phyloP scores from a whole-genome alignment of 495 filamentous ascomycete species.

The Penicillium taxi region DNA sequence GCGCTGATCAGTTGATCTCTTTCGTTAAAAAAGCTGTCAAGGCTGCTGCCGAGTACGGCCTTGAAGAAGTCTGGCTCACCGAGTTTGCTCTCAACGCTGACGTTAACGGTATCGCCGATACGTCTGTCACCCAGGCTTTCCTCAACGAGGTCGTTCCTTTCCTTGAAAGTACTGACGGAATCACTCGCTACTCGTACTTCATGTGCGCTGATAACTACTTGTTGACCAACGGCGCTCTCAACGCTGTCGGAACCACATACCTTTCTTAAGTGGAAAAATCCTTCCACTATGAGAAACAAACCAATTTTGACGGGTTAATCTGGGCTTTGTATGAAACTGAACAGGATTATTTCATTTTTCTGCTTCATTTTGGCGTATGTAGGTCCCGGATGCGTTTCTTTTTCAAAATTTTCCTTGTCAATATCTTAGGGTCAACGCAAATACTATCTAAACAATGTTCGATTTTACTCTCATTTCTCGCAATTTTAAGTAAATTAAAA shows the following conservation, averaged over 20 bases:
- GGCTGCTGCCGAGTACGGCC: conserved; percentile 34
- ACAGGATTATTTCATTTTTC: no score
- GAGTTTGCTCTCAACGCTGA: conserved; percentile 56
- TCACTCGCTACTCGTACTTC: conserved; percentile 78
- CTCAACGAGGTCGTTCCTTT: conserved; percentile 48
- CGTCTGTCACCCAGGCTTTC: conserved; percentile 46
- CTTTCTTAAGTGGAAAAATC: conserved; percentile 8
- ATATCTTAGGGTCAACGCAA: no score
- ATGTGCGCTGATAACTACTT: conserved; percentile 44
- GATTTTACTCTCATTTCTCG: no score
- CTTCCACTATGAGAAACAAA: no score
- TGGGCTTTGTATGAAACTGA: no score
- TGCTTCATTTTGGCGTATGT: no score
- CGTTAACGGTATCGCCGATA: conserved; percentile 27
- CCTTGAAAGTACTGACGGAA: conserved; percentile 56
- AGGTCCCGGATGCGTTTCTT: no score
- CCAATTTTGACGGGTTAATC: no score
- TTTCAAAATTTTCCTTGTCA: no score
- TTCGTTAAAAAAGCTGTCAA: conserved; percentile 48
- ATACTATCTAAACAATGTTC: no score
- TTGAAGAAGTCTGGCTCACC: conserved; percentile 66
- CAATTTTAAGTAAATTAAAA: no score
- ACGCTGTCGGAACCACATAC: conserved; percentile 22
- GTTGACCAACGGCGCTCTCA: conserved; percentile 17
- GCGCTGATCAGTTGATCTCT: conserved; percentile 45